These are phyloP conservation scores for Pseudoscleropodium purum DNA, from an alignment of 225 moss, liverwort and hornwort species.

Conservation along the genomic window DNA sequence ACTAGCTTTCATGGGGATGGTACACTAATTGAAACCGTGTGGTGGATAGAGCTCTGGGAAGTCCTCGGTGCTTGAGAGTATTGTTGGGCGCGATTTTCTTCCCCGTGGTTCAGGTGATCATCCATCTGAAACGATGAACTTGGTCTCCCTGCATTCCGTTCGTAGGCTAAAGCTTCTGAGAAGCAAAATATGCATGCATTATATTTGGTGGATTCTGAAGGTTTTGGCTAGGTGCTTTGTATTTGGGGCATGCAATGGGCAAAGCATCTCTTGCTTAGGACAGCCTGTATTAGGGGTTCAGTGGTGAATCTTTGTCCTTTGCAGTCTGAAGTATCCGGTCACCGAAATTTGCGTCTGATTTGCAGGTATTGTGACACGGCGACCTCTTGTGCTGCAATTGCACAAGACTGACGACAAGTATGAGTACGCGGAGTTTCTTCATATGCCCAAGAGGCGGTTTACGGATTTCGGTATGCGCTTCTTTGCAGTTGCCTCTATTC, in stretches of 20 bases:
- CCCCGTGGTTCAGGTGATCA: slow-evolving; percentile 77
- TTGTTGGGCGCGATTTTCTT: slow-evolving; percentile 90
- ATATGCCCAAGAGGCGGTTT: slow-evolving; percentile 70
- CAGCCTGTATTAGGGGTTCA: neutral
- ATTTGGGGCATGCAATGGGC: neutral
- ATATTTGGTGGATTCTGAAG: neutral
- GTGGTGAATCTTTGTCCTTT: neutral
- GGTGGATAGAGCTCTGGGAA: slow-evolving; percentile 79
- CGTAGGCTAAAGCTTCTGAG: neutral
- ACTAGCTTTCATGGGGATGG: neutral
- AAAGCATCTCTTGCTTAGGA: neutral
- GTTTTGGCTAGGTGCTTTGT: neutral
- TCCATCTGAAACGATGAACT: neutral
- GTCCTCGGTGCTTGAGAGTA: slow-evolving; percentile 95
- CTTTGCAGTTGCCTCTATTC: neutral
- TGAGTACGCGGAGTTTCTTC: slow-evolving; percentile 88
- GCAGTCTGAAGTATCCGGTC: neutral
- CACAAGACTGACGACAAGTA: slow-evolving; percentile 86
- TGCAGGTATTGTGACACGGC: slow-evolving; percentile 83
- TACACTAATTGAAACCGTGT: neutral
- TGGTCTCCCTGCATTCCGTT: neutral
- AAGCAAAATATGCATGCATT: neutral
- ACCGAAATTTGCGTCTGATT: neutral
- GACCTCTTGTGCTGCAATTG: slow-evolving; percentile 85
- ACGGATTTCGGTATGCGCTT: slow-evolving; percentile 57